Percentiles rank a stretch among this genome's conserved stretches.
These are phyloP conservation scores for Cryomyces minteri DNA, from an alignment of 495 filamentous ascomycete species.

Conservation along the genomic window DNA sequence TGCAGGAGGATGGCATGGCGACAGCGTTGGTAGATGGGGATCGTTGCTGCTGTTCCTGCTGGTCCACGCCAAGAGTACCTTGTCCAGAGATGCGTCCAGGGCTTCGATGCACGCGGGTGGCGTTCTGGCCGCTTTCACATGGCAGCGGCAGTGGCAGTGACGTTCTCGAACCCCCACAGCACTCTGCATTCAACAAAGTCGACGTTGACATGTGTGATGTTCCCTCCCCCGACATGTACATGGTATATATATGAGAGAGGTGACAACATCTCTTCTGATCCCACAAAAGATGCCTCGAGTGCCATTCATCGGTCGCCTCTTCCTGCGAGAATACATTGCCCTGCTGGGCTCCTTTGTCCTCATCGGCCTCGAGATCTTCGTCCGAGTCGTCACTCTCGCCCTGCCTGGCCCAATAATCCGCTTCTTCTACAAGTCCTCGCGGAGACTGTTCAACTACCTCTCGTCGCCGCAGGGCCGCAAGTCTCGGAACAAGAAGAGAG, in stretches of 20 bases:
- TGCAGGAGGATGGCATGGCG: conserved; percentile 87
- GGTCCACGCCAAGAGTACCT: too few species aligned
- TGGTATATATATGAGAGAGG: too few species aligned
- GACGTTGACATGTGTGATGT: too few species aligned
- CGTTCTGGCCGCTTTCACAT: too few species aligned
- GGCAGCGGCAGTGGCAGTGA: too few species aligned
- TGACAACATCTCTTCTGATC: too few species aligned
- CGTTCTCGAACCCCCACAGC: too few species aligned
- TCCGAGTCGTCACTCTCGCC: conserved; percentile 76
- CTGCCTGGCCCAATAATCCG: conserved; percentile 63
- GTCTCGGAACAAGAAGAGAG: conserved; percentile 37
- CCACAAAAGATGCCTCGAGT: conserved; percentile 41
- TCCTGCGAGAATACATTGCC: conserved; percentile 73
- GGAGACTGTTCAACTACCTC: conserved; percentile 63
- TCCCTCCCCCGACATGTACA: too few species aligned
- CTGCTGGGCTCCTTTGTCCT: conserved; percentile 68
- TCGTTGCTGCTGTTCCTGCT: background rate
- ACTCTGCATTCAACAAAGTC: too few species aligned
- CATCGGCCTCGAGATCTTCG: conserved; percentile 58
- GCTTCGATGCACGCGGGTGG: too few species aligned
- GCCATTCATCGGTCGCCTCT: conserved; percentile 68
- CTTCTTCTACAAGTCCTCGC: conserved; percentile 68
- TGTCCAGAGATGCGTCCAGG: too few species aligned
- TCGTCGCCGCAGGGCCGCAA: conserved; percentile 47
- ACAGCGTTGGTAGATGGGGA: background rate